Conservation (phyloP, 345 rosid species). For the Cardamine occulta region DNA sequence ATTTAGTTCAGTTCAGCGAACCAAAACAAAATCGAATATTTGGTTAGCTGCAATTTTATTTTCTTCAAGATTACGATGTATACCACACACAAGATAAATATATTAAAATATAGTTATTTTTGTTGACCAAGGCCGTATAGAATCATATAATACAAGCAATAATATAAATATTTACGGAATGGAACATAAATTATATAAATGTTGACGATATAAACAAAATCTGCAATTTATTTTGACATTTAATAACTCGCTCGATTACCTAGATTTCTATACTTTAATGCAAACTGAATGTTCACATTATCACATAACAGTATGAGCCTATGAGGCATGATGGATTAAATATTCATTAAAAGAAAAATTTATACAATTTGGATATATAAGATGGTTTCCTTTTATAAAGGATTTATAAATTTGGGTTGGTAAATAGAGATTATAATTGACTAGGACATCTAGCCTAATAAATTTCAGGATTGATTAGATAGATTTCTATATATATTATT, state of each 20-base stretch:
- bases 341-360: neutral
- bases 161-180: constrained; percentile 7
- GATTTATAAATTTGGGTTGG: neutral
- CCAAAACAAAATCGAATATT: constrained; percentile 39
- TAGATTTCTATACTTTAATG: neutral
- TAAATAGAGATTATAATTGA: constrained; percentile 4
- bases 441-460: constrained; percentile 19
- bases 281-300: constrained; percentile 6
- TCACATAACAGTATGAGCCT: constrained; percentile 8
- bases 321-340: neutral
- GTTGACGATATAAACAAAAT: neutral
- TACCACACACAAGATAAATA: constrained; percentile 9
- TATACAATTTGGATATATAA: neutral
- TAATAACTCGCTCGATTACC: constrained; percentile 2
- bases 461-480: neutral
- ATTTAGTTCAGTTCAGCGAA: constrained; percentile 27
- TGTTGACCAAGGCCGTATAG: constrained; percentile 6
- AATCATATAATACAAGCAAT: neutral
- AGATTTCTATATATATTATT: neutral
- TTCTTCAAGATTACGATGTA: constrained; percentile 24
- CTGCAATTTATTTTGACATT: neutral
- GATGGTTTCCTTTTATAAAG: neutral
- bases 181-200: neutral
- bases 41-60: constrained; percentile 35
- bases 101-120: neutral